Base-by-base conservation (phyloP, 345 rosid genomes). In the Anastatica hierochuntica region DNA sequence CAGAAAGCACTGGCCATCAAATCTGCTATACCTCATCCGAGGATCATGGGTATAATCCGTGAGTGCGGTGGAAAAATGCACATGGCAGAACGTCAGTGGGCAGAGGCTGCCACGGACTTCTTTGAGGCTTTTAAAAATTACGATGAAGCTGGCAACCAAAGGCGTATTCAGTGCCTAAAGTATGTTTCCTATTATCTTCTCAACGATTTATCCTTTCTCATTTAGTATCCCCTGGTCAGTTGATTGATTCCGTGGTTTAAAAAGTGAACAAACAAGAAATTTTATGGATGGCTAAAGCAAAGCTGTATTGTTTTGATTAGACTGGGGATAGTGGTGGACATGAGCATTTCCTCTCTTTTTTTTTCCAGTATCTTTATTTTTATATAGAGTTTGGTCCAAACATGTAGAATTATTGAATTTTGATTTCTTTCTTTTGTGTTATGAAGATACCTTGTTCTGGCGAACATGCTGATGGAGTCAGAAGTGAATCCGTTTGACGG, bases 21-120 rank as follows among this genome's bases (percentile, higher is more conserved):
- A 72, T 94, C 99, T 23, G 99, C 99, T 23, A 94, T 94, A 76
- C 99, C 99, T 12, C 99, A 94, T 82, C 99, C 99, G 47, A 82
- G 99, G 75, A 94, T 94, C 62, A 88, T 94, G 97, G 99, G 99
- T 30, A 88, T 94, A 73, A 88, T 94, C 56, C 82, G 95, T 21
- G 99, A 94, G 68, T 94, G 99, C 74, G 99, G 99, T 53, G 99
- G 99, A 4, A 94, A 94, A 76, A 94, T 94, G 99, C 97, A 88
- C 74, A 94, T 85, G 99, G 95, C 97, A 21, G 97, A 94, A 74
- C 97, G 95, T 63, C 95, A 83, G 53, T 94, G 99, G 99, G 89
- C 81, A 45, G 99, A 94, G 33, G 99, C 97, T 0, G 97, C 97
- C 14, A 94, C 99, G 5, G 99, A 94, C 68, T 94, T 94, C 81